Evolutionary conservation across 768 basidiomycete species (phyloP), one percentile per base, ranked within the genome.

Genomic region (Tricholoma matsutake): DNA sequence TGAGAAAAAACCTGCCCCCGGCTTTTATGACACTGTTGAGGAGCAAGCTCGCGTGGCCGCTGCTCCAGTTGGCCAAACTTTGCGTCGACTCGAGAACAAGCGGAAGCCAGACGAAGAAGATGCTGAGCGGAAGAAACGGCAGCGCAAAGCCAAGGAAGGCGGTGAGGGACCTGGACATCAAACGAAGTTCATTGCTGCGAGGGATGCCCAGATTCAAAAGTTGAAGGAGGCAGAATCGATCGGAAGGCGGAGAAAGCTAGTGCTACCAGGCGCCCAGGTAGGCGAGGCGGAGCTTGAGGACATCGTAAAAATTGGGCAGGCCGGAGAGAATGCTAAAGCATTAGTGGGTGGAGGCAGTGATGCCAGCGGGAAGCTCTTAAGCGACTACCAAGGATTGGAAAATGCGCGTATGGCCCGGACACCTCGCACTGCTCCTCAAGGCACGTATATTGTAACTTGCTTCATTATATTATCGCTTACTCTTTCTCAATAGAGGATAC

Each of bases 141-240:
- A 91, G 71, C 87, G 88, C 58, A 90, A 88, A 64, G 78, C 80
- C 53, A 79, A 69, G 1, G 89, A 89, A 49, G 86, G 84, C 32
- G 80, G 80, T 3, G 82, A 83, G 60, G 72, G 75, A 9, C 72
- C 82, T 6, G 79, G 80, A 8, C 87, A 91, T 63, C 90, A 96
- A 71, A 93, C 94, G 31, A 96, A 97, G 72, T 99, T 99, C 67
- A 85, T 98, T 47, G 89, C 96, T n/a, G 94, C 95, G 6, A 86
- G 96, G 59, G 96, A 98, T 71, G 95, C 95, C 1, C 96, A 99
- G 73, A 98, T 98, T 65, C 94, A 97, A 72, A 95, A 96, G 73
- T 79, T 98, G 60, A 97, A 97, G 74, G 97, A 99, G 73, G 96
- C 96, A 18, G 95, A 98, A 72, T 94, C 92, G 57, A 95, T 98